A percentile compares a stretch with the other conserved stretches of the same genome.
Conservation (phyloP, 805 yeast genomes). For the Starmerella kuoi region DNA sequence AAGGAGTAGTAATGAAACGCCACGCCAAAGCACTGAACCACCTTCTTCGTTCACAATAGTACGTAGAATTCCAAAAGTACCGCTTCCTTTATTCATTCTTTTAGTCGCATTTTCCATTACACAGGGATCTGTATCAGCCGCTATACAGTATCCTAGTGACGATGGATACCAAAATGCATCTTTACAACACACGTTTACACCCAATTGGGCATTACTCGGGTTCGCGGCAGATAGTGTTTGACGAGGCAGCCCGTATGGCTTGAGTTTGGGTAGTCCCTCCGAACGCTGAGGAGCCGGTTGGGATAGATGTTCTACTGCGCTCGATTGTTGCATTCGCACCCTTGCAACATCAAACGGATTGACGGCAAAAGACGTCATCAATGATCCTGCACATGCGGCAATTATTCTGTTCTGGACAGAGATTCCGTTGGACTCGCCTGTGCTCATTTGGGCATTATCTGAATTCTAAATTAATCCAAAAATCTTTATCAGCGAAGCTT, state of each 20-base stretch:
- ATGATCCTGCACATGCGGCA: slow-evolving; percentile 35
- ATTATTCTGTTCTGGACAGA: slow-evolving; percentile 22
- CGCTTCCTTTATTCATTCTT: not conserved
- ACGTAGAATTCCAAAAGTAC: slow-evolving; percentile 57
- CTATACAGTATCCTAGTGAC: slow-evolving; percentile 30
- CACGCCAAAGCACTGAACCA: slow-evolving; percentile 68
- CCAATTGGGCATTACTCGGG: slow-evolving; percentile 18
- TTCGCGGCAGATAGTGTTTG: not conserved
- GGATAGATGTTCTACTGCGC: slow-evolving; percentile 15
- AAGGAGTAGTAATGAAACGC: slow-evolving; percentile 59
- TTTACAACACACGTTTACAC: slow-evolving; percentile 32
- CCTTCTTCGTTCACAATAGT: slow-evolving; percentile 68
- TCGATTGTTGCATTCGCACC: slow-evolving; percentile 34
- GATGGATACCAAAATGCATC: slow-evolving; percentile 32
- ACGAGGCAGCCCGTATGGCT: not conserved
- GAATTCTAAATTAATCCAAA: not conserved
- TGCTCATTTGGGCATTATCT: not conserved
- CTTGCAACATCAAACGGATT: slow-evolving; percentile 36
- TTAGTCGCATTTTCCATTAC: not conserved
- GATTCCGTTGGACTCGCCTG: not conserved
- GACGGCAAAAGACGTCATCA: slow-evolving; percentile 32
- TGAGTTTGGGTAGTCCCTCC: not conserved
- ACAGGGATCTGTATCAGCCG: slow-evolving; percentile 23
- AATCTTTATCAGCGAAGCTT: slow-evolving; percentile 7
- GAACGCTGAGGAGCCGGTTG: not conserved